These are phyloP conservation scores for Cinnamomum chago DNA, from an alignment of 164 flowering plant species.

Conservation along the genomic window DNA sequence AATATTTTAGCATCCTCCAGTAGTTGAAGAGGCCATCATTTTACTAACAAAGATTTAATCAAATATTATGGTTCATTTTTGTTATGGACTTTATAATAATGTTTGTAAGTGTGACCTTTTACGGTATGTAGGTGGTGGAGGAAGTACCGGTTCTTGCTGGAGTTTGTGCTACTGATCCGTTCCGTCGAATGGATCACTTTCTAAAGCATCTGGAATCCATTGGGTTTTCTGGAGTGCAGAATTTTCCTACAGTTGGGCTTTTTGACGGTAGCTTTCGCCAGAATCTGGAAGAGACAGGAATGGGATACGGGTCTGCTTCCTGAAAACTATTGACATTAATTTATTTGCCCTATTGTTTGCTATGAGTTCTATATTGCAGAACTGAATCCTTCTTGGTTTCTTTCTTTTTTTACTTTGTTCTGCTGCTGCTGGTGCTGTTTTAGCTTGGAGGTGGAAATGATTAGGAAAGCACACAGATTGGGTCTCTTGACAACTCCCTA, in stretches of 20 bases:
- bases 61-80: neutral
- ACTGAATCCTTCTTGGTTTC: neutral
- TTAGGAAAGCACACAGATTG: slow-evolving; percentile 72
- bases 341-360: neutral
- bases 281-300: slow-evolving; percentile 97
- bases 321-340: neutral
- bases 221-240: slow-evolving; percentile 91
- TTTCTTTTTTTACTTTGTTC: slow-evolving; percentile 1
- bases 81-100: neutral
- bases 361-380: neutral
- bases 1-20: neutral
- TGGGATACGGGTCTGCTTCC: slow-evolving; percentile 77
- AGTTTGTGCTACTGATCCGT: slow-evolving; percentile 95
- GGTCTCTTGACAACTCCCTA: slow-evolving; percentile 96
- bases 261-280: slow-evolving; percentile 94
- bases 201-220: slow-evolving; percentile 72
- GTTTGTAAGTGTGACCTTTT: neutral
- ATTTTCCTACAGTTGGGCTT: slow-evolving; percentile 96
- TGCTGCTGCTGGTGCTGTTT: neutral
- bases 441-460: slow-evolving; percentile 95
- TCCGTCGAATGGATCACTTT: slow-evolving; percentile 83
- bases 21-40: neutral
- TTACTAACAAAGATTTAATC: neutral
- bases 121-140: slow-evolving; percentile 66
- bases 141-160: slow-evolving; percentile 93